These are phyloP conservation scores for Acanthamoeba castellanii DNA, from an alignment of 208 protist genomes.

Conservation along the genomic window DNA sequence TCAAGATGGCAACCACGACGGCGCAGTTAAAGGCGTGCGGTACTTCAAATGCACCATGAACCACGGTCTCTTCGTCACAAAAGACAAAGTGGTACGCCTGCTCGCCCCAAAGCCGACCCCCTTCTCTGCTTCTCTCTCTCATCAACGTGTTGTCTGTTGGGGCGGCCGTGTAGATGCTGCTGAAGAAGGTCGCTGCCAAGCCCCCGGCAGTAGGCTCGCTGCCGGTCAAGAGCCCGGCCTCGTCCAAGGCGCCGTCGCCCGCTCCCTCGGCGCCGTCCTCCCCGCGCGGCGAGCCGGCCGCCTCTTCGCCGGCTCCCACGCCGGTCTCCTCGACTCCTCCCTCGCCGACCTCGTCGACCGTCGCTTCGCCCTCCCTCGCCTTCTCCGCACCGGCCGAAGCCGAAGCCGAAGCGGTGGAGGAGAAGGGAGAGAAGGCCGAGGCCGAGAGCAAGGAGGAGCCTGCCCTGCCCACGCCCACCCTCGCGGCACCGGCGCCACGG, in stretches of 20 bases:
- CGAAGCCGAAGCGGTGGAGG: not conserved
- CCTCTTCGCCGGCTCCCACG: not conserved
- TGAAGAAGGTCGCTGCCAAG: constrained; percentile 34
- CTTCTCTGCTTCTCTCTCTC: not conserved
- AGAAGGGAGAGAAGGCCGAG: not conserved
- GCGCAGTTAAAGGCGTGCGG: constrained; percentile 60
- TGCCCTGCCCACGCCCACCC: not conserved
- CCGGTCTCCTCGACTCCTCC: not conserved
- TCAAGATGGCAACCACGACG: constrained; percentile 75
- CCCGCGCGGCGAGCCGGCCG: not conserved
- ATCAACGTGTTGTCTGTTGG: not conserved
- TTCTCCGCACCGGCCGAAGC: not conserved
- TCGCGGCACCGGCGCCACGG: not conserved
- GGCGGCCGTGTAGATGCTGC: not conserved
- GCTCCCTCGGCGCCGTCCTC: constrained; percentile 11
- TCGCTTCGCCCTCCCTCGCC: not conserved
- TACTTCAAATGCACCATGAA: constrained; percentile 70
- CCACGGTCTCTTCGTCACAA: constrained; percentile 68
- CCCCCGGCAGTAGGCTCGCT: not conserved
- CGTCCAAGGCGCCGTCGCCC: constrained; percentile 16
- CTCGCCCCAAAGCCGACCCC: not conserved
- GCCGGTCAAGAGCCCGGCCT: not conserved
- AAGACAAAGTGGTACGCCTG: constrained; percentile 60
- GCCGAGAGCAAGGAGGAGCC: not conserved
- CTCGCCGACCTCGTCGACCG: not conserved